Conservation (phyloP, 306 rosid genomes). For the Rosa rugosa region DNA sequence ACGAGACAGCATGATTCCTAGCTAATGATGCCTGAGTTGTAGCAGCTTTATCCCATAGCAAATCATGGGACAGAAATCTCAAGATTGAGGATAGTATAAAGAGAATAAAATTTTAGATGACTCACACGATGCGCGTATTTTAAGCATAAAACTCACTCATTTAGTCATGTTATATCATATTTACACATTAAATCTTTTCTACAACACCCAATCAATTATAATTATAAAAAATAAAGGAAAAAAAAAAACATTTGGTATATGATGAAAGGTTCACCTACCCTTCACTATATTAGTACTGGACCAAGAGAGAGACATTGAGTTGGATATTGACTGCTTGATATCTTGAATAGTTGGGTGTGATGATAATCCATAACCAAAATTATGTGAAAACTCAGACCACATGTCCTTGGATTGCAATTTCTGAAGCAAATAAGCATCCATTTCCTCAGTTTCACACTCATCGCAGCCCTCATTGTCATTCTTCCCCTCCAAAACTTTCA, state of each 20-base stretch:
- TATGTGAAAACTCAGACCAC: slow-evolving; percentile 39
- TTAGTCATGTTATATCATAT: background rate
- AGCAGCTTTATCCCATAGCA: background rate
- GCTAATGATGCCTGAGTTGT: background rate
- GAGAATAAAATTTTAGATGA: background rate
- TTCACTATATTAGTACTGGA: slow-evolving; percentile 28
- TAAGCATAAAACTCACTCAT: background rate
- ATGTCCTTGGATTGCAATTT: slow-evolving; percentile 44
- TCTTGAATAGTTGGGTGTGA: slow-evolving; percentile 75
- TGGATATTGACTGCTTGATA: slow-evolving; percentile 38
- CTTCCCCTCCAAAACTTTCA: slow-evolving; percentile 66
- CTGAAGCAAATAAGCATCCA: slow-evolving; percentile 50
- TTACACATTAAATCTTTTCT: background rate
- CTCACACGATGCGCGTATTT: background rate
- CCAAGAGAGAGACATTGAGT: slow-evolving; percentile 56
- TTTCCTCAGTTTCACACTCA: slow-evolving; percentile 46
- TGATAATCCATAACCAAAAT: slow-evolving; percentile 27
- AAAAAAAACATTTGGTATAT: background rate
- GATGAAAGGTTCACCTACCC: slow-evolving; percentile 51
- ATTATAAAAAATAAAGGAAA: too few species aligned
- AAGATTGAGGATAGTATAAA: background rate
- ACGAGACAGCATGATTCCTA: slow-evolving; percentile 5
- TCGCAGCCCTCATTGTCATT: slow-evolving; percentile 28
- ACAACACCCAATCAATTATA: background rate
- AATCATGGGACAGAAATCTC: background rate